phyloP scores from a whole-genome alignment of 1,284 basidiomycete species.

The Rhizopogon hawkerae region DNA sequence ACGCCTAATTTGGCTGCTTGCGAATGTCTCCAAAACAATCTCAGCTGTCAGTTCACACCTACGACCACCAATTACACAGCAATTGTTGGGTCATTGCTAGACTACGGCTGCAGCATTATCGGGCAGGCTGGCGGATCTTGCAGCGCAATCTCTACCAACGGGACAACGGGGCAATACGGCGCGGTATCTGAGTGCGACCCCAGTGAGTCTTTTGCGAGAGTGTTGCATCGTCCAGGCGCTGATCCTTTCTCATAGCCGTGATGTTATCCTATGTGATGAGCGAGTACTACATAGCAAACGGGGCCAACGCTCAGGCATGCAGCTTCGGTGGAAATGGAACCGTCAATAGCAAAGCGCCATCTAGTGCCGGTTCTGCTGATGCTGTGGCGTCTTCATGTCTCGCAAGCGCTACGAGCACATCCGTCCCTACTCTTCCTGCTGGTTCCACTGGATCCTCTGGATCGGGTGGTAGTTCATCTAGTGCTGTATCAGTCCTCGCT shows the following conservation, averaged over 20 bases:
- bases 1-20: slow-evolving; percentile 81
- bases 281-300: slow-evolving; percentile 64
- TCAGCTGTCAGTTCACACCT: slow-evolving; percentile 68
- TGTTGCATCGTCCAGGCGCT: slow-evolving; percentile 5
- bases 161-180: slow-evolving; percentile 70
- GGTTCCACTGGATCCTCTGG: slow-evolving; percentile 20
- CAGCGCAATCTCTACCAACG: slow-evolving; percentile 63
- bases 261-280: slow-evolving; percentile 82
- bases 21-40: slow-evolving; percentile 57
- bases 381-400: slow-evolving; percentile 66
- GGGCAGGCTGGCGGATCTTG: slow-evolving; percentile 57
- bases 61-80: slow-evolving; percentile 54
- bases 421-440: slow-evolving; percentile 51
- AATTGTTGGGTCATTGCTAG: slow-evolving; percentile 61
- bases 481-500: slow-evolving; percentile 18
- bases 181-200: slow-evolving; percentile 67
- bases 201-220: slow-evolving; percentile 34
- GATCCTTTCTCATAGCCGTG: slow-evolving; percentile 37
- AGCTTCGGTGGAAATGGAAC: slow-evolving; percentile 81
- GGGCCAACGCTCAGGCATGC: slow-evolving; percentile 54
- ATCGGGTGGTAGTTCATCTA: slow-evolving; percentile 20
- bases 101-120: slow-evolving; percentile 65
- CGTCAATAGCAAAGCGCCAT: slow-evolving; percentile 50
- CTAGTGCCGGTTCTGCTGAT: slow-evolving; percentile 45
- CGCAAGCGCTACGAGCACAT: slow-evolving; percentile 57